Conservation (phyloP, 805 yeast species). For the Metschnikowia rubicola region DNA sequence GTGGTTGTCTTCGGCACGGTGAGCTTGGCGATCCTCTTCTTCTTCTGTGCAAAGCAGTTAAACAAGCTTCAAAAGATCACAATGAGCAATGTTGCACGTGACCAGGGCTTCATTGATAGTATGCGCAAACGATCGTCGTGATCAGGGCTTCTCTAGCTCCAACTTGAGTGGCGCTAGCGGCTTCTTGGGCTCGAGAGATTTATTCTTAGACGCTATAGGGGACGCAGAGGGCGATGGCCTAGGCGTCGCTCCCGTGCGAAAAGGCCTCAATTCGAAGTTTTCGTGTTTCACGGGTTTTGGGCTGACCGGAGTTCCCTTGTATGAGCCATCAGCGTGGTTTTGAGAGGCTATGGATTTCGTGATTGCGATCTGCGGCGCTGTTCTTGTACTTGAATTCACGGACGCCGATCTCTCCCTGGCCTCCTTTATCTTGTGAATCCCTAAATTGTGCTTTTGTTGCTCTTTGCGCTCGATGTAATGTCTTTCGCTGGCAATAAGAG, state of each 20-base stretch:
- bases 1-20: constrained; percentile 44
- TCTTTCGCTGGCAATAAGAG: constrained; percentile 11
- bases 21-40: constrained; percentile 44
- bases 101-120: constrained; percentile 5
- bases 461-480: constrained; percentile 24
- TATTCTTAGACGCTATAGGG: constrained; percentile 21
- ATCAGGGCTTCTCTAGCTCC: not conserved
- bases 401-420: constrained; percentile 4
- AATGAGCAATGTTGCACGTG: constrained; percentile 44
- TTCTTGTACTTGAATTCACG: not conserved
- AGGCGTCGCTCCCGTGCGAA: constrained; percentile 40
- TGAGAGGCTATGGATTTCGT: too few relatives aligned
- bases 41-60: constrained; percentile 53
- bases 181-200: not conserved
- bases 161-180: not conserved
- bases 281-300: constrained; percentile 17
- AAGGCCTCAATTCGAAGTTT: constrained; percentile 39
- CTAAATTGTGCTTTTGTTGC: constrained; percentile 27
- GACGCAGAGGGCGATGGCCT: constrained; percentile 38
- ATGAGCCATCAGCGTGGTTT: too few relatives aligned
- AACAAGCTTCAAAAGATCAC: constrained; percentile 70
- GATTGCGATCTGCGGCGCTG: not conserved
- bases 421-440: constrained; percentile 17
- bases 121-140: constrained; percentile 2
- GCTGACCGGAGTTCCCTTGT: not conserved